Evolutionary conservation across 257 asterid genomes (phyloP), one percentile per base, ranked within the genome.

Genomic region (Nyctanthes arbortristis): DNA sequence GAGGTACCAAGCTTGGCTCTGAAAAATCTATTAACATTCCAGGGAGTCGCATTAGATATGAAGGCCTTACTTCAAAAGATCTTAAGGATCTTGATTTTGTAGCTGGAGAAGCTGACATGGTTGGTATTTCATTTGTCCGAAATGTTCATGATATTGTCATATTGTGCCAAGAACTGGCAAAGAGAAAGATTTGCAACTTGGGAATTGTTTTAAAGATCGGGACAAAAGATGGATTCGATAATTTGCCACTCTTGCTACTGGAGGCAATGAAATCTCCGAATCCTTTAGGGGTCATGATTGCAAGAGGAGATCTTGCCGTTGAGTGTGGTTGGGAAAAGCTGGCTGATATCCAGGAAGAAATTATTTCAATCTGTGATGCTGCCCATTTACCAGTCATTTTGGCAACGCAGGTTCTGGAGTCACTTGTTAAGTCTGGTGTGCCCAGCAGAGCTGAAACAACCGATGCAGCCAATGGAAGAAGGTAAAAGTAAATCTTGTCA

Each of bases 291-390:
- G 85, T 88, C 63, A 88, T 88, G 95, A 82, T 88, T 49, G 95
- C 95, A 47, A 78, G 95, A 80, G 95, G 95, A 25, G 95, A 88
- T 77, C 95, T 88, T 25, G 95, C 95, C 3, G 95, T 88, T 70
- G 95, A 88, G 72, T 88, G 95, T 47, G 95, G 92, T 65, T 88
- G 92, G 92, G 95, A 88, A 71, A 86, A 84, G 76, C 86, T 88
- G 43, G 89, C 87, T 5, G 87, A 84, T 70, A 86, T 82, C 71
- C 95, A 88, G 74, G 87, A 82, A 43, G 92, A 88, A 66, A 80
- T 88, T 65, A 67, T 88, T 64, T 80, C 86, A 4, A 77, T 82
- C 4, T 85, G 88, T 62, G 63, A 77, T 14, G 90, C 95, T 33
- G 90, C 89, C 4, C 90, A 88, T 80, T 71, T 88, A 52, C 95